phyloP scores from a whole-genome alignment of 2,329 filamentous ascomycete genomes.

The Botrytis elliptica region DNA sequence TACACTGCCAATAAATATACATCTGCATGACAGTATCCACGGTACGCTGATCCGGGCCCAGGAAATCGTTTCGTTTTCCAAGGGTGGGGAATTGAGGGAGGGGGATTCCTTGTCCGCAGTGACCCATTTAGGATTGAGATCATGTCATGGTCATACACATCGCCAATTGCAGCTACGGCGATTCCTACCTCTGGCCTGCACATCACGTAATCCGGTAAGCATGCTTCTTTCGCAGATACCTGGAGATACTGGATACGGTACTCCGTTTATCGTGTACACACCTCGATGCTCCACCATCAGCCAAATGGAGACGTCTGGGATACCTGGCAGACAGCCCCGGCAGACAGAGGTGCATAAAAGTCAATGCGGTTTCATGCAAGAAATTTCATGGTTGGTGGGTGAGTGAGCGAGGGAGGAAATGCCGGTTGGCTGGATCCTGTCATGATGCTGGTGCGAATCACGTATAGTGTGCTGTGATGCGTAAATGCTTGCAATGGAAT shows the following conservation, averaged over 20 bases:
- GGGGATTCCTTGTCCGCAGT: background rate
- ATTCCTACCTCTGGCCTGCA: background rate
- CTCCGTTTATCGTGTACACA: background rate
- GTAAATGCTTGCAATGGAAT: background rate
- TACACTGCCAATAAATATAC: background rate
- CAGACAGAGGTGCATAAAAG: background rate
- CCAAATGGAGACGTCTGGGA: background rate
- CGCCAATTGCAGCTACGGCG: background rate
- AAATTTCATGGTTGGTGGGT: background rate
- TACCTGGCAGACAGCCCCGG: background rate
- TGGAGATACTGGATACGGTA: background rate
- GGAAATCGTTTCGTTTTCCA: constrained; percentile 1
- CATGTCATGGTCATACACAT: background rate
- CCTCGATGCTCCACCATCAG: background rate
- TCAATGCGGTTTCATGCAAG: constrained; percentile 1
- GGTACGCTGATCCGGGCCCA: constrained; percentile 2
- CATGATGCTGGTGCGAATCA: background rate
- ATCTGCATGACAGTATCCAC: background rate
- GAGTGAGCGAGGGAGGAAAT: background rate
- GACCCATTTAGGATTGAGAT: background rate
- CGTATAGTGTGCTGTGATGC: background rate
- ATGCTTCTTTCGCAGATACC: background rate
- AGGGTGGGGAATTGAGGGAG: background rate
- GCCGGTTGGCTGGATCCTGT: background rate
- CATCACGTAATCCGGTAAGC: background rate